Base-by-base conservation (phyloP, 2,329 filamentous ascomycete genomes). In the Paecilomyces dactylethromorphus region DNA sequence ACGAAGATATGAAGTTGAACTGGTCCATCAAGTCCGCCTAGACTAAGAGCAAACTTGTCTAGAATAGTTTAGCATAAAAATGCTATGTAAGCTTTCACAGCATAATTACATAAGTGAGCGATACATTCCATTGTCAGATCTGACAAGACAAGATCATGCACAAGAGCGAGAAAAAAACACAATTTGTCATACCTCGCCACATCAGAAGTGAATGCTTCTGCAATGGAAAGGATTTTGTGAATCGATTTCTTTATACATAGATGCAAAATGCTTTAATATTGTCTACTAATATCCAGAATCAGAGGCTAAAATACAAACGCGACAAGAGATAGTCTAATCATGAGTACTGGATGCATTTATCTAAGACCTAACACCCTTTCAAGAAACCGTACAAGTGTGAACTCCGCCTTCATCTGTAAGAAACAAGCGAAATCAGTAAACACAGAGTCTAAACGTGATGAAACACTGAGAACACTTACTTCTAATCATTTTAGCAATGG, bases 401-500 rank as follows among this genome's bases (percentile, higher is more conserved):
- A 65, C 59, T 39, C 66, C 70, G 21, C 72, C 71, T 65, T 74
- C 71, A 58, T 72, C 72, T 75, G 59, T 63, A 53, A 31, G 15
- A 15, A 29, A 13, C 54, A 32, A 39, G 4, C 4, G 13, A 53
- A 53, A 21, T 26, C 21, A 7, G 56, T 68, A 55, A 69, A 61
- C 33, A 56, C 39, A 31, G 11, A 18, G 56, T 7, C 32, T n/a
- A 32, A 21, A 29, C 7, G 26, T 7, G 4, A 29, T 29, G 26
- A 55, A 1, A 29, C 3, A 50, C 10, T 6, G 33, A 11, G 29
- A 26, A 21, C n/a, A 66, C 74, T 58, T 71, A 78, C 76, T 74
- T 53, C 63, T 70, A 29, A 80, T 75, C 57, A 93, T 87, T 76
- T 93, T 92, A 13, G 79, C 78, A 58, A 89, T 77, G 1, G 89